These are phyloP conservation scores for Sanghuangporus weigelae DNA, from an alignment of 1,284 basidiomycete species.

Conservation along the genomic window DNA sequence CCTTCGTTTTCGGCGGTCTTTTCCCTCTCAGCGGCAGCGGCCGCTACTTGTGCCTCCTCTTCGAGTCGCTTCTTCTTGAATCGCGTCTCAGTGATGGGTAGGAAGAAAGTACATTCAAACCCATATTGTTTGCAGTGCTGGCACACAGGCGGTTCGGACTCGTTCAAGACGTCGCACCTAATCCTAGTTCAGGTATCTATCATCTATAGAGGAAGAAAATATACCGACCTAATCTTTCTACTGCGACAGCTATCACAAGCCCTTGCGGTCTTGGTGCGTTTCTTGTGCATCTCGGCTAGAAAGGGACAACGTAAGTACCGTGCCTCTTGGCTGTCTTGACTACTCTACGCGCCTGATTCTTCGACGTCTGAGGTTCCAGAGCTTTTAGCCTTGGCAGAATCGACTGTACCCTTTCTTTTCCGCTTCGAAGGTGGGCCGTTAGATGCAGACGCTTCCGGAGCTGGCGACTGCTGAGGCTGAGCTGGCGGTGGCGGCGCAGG, in stretches of 20 bases:
- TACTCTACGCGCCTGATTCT: constrained; percentile 38
- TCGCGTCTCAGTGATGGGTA: constrained; percentile 96
- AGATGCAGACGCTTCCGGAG: constrained; percentile 16
- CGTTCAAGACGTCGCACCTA: constrained; percentile 74
- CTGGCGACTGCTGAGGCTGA: constrained; percentile 34
- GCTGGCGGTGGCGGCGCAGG: constrained; percentile 31
- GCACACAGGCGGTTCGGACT: constrained; percentile 71
- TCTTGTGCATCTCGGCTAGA: constrained; percentile 56
- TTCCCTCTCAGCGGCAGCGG: constrained; percentile 35
- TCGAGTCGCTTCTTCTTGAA: constrained; percentile 92
- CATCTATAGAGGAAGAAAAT: constrained; percentile 25
- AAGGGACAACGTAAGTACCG: constrained; percentile 18
- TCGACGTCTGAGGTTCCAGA: constrained; percentile 48
- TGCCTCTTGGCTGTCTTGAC: background rate
- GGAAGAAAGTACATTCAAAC: constrained; percentile 93
- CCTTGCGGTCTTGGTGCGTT: constrained; percentile 86
- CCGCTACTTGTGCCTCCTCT: constrained; percentile 49
- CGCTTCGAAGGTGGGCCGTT: constrained; percentile 45
- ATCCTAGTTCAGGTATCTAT: background rate
- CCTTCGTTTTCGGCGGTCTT: constrained; percentile 30
- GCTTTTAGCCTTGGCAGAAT: constrained; percentile 34
- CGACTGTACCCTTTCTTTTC: constrained; percentile 53
- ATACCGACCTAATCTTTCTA: constrained; percentile 78
- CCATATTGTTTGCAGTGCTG: constrained; percentile 87
- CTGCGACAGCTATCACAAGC: constrained; percentile 90